Base-by-base conservation (phyloP, 169 alveolate species). In the Fabrea salina region DNA sequence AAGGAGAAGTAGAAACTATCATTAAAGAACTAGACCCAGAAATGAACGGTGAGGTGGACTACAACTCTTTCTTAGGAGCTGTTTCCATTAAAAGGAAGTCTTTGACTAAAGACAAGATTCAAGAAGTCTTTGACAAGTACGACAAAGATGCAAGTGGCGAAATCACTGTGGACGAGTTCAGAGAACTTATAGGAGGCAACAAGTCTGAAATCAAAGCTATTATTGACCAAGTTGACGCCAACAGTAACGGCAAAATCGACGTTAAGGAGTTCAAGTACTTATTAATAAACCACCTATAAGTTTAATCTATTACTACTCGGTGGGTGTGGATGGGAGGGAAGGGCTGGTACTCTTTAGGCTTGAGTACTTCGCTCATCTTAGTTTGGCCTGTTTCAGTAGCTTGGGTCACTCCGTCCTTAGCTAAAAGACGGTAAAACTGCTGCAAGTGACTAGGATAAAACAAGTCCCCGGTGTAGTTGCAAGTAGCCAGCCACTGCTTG, bases 141-240 rank as follows among this genome's bases (percentile, higher is more conserved):
- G 79, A 70, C 43, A 27, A 25, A 25, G 79, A 70, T 49, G 79
- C 67, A 44, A 70, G 79, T 27, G 79, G 79, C n/a, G 79, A 70
- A 13, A 70, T 70, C n/a, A 70, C 54, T 1, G 32, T 66, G 3
- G 61, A 22, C 4, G 79, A 70, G 43, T 43, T 70, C 11, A 70
- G 49, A 33, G 41, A 66, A 2, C 25, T 70, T 13, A 30, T 70
- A 22, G 79, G 79, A 33, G 44, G 49, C 19, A 47, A 25, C 22
- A 50, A 47, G 19, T 32, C 30, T 11, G 35, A 43, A 1, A 47
- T 59, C 67, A 25, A 2, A 25, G 30, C n/a, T 39, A 22, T 47
- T 11, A 27, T 70, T 5, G 37, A 70, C 7, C 54, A 70, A 44
- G 37, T 70, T 30, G 79, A 70, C 35, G 66, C 30, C 16, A 70